These are phyloP conservation scores for Arabidopsis lyrata DNA, from an alignment of 441 rosid genomes.

Conservation along the genomic window DNA sequence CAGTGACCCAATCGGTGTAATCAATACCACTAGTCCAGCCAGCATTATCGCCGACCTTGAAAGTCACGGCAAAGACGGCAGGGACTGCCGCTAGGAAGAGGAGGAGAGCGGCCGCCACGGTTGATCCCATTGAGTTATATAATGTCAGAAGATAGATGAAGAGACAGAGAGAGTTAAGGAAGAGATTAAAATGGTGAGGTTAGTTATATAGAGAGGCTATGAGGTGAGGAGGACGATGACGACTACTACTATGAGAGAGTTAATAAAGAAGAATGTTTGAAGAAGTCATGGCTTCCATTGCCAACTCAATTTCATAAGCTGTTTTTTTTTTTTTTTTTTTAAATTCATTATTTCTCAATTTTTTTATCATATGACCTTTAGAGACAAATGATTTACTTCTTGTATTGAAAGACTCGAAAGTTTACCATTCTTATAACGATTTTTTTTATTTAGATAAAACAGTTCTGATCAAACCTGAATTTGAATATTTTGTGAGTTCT, in stretches of 20 bases:
- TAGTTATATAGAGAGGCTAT: slow-evolving; percentile 27
- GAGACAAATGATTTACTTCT: no score
- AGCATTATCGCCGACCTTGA: slow-evolving; percentile 55
- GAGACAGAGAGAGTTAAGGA: slow-evolving; percentile 1
- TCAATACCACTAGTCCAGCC: slow-evolving; percentile 59
- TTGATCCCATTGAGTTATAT: slow-evolving; percentile 41
- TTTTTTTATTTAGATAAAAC: no score
- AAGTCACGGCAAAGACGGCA: slow-evolving; percentile 51
- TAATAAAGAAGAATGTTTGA: background rate
- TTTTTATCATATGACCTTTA: no score
- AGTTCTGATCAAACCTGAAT: background rate
- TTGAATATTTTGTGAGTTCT: background rate
- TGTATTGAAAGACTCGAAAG: no score
- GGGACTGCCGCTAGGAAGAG: slow-evolving; percentile 58
- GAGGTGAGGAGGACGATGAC: slow-evolving; percentile 9
- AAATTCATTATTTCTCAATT: no score
- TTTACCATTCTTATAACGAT: no score
- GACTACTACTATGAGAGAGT: slow-evolving; percentile 14
- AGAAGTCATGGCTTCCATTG: slow-evolving; percentile 12
- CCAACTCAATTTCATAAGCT: slow-evolving; percentile 27
- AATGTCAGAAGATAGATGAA: background rate
- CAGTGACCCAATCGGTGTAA: slow-evolving; percentile 56
- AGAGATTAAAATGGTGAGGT: background rate
- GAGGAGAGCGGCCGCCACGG: slow-evolving; percentile 45
- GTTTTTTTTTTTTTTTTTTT: background rate